Base-by-base conservation (phyloP, 257 asterid species). In the Gardenia jasminoides region DNA sequence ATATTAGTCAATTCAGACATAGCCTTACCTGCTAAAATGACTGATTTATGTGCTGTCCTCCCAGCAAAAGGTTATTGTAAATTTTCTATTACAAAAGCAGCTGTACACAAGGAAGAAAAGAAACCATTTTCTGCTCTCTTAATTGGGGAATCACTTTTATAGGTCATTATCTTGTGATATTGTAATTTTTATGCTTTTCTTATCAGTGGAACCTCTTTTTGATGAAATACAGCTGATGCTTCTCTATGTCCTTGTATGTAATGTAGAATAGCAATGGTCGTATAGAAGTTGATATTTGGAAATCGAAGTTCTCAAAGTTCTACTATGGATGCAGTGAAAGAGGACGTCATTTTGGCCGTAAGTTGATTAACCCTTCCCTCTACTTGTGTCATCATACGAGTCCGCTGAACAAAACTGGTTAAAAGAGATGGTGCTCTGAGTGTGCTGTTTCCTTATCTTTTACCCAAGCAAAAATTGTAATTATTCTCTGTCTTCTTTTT, bases 321-420 rank as follows among this genome's bases (percentile, higher is more conserved):
- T 96, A 96, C 85, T 85, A 89, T 72, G 96, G 97, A 31, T 96
- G 99, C 92, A 92, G 99, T 76, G 90, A 90, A 47, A 89, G 95
- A 90, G 90, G 92, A 75, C 91, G 90, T 68, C 85, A 80, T 82
- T 91, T 87, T 80, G 76, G 92, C 15, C 83, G 99, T 96, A 87
- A 88, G 97, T 87, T 67, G 54, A 43, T 70, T 65, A 72, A 61
- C 16, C n/a, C 68, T n/a, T 76, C 10, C 62, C 46, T 48, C 52
- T 67, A 61, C 15, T 52, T 24, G 69, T 16, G 7, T 7, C 6
- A 36, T 44, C 68, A 68, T 22, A 17, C 39, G 2, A 26, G 39
- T 48, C 58, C 43, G 24, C 30, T 30, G 28, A 72, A 24, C 47
- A 56, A 56, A 56, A 56, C 26, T 56, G 64, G 26, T 56, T 1